Percentiles rank a stretch among this genome's conserved stretches.
These are phyloP conservation scores for Lolium rigidum DNA, from an alignment of 176 grass and related monocot species.

Conservation along the genomic window DNA sequence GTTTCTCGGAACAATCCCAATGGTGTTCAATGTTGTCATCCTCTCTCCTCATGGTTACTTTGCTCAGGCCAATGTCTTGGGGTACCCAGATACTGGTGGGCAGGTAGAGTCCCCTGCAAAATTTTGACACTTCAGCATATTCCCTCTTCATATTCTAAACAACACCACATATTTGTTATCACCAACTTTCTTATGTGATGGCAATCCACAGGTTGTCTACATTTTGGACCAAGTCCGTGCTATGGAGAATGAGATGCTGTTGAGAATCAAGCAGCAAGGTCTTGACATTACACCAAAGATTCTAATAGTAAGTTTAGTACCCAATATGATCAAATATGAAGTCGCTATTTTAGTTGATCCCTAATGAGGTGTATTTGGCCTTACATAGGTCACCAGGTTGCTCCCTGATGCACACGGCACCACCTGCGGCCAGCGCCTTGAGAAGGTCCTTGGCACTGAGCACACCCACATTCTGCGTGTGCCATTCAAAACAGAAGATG, in stretches of 20 bases:
- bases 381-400: constrained; percentile 64
- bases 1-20: constrained; percentile 72
- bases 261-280: constrained; percentile 79
- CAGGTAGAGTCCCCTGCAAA: constrained; percentile 49
- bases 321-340: background rate
- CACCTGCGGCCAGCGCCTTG: constrained; percentile 73
- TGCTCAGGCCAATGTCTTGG: constrained; percentile 83
- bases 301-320: constrained; percentile 67
- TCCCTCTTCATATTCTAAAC: background rate
- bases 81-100: constrained; percentile 82
- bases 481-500: constrained; percentile 72
- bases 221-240: constrained; percentile 91
- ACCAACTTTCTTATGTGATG: background rate
- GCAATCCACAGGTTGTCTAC: constrained; percentile 66
- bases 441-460: constrained; percentile 84
- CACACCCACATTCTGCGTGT: constrained; percentile 83
- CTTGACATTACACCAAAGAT: constrained; percentile 75
- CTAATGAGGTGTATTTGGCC: background rate
- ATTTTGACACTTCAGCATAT: background rate
- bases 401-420: constrained; percentile 78
- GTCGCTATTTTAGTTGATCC: background rate
- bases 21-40: constrained; percentile 87
- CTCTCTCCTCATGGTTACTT: constrained; percentile 87
- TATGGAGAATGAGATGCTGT: constrained; percentile 79
- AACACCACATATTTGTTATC: background rate